Percentiles rank a stretch among this genome's conserved stretches.
Evolutionary conservation across 2,329 filamentous ascomycete genomes (phyloP).

Genomic region (Aspergillus piperis): DNA sequence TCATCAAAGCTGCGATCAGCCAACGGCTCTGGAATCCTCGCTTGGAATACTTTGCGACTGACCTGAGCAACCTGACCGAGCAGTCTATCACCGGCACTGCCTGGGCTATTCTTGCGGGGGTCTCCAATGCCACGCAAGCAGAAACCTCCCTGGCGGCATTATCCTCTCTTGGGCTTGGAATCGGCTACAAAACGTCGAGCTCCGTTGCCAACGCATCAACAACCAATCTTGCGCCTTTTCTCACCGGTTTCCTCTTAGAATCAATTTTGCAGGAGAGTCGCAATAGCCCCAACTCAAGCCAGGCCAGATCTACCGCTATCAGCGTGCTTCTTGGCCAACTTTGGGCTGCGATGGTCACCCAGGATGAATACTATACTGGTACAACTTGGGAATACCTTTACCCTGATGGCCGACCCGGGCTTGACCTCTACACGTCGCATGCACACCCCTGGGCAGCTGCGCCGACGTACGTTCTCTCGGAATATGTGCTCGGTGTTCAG

Average conservation of each 20-base stretch:
- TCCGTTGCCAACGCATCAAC: constrained; percentile 20
- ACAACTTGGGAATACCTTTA: constrained; percentile 51
- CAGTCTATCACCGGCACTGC: constrained; percentile 11
- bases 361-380: constrained; percentile 40
- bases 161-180: constrained; percentile 31
- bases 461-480: constrained; percentile 48
- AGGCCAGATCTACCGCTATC: constrained; percentile 25
- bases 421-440: constrained; percentile 47
- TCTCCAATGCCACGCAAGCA: constrained; percentile 33
- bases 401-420: constrained; percentile 41
- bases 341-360: constrained; percentile 47
- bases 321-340: constrained; percentile 39
- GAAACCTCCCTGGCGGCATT: constrained; percentile 33
- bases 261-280: constrained; percentile 31
- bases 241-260: constrained; percentile 47
- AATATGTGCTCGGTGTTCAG: constrained; percentile 23
- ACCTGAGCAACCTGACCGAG: constrained; percentile 3
- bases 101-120: constrained; percentile 19
- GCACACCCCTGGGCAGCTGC: constrained; percentile 50
- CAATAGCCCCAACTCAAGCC: constrained; percentile 14
- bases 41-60: constrained; percentile 9
- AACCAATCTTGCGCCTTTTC: constrained; percentile 48
- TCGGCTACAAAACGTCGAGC: constrained; percentile 40
- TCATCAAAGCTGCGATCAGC: constrained; percentile 14
- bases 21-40: constrained; percentile 15